Percentiles rank a stretch among this genome's conserved stretches.
Evolutionary conservation across 306 rosid genomes (phyloP).

Genomic region (Abrus precatorius): DNA sequence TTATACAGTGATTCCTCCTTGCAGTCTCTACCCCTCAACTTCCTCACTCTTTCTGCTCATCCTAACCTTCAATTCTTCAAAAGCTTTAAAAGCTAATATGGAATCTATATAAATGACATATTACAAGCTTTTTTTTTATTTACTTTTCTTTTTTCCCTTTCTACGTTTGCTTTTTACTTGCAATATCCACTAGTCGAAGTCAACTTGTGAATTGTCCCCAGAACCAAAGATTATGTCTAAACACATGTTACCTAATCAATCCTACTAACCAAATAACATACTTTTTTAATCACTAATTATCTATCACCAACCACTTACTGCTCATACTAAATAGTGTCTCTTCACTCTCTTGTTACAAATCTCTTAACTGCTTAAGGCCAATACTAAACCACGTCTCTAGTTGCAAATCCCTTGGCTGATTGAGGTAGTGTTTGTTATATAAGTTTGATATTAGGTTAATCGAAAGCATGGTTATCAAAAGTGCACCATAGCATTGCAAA

Average conservation of each 20-base stretch:
- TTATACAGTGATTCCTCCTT: not conserved
- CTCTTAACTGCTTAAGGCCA: too few species aligned
- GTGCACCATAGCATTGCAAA: too few species aligned
- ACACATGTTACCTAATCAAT: not conserved
- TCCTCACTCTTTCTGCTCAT: not conserved
- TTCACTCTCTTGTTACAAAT: not conserved
- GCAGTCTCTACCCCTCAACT: not conserved
- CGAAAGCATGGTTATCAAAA: not conserved
- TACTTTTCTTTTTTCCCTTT: not conserved
- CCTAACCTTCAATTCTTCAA: not conserved
- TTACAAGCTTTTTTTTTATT: not conserved
- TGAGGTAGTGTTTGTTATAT: not conserved
- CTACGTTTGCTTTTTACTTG: not conserved
- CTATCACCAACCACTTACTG: not conserved
- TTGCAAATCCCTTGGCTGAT: not conserved
- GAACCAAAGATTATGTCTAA: not conserved
- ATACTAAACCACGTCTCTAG: too few species aligned
- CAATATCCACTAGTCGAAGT: not conserved
- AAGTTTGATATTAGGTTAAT: not conserved
- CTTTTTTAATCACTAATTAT: conserved; percentile 21
- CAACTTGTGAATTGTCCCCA: not conserved
- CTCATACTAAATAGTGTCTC: not conserved
- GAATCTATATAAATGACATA: not conserved
- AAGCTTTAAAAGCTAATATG: not conserved
- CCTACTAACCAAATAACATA: not conserved